phyloP scores from a whole-genome alignment of 1,284 basidiomycete species.

The Termitomyces sp. region DNA sequence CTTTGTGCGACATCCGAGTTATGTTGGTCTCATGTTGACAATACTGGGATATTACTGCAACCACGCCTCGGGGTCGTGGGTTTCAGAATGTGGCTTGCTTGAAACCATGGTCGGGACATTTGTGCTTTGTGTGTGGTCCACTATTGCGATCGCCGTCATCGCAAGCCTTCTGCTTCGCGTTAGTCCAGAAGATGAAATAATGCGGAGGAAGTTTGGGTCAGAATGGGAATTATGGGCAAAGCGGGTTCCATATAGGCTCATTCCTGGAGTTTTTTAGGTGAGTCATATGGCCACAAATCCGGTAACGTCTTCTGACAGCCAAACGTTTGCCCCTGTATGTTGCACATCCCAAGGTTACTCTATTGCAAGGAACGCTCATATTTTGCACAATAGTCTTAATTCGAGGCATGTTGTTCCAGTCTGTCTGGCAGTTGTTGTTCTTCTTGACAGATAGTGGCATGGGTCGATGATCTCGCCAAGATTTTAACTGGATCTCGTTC shows the following conservation, averaged over 20 bases:
- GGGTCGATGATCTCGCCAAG: background rate
- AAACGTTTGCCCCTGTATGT: background rate
- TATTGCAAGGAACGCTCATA: background rate
- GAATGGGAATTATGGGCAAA: conserved; percentile 38
- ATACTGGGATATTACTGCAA: conserved; percentile 24
- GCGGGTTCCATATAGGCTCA: conserved; percentile 32
- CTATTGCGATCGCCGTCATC: conserved; percentile 23
- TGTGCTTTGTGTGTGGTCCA: conserved; percentile 22
- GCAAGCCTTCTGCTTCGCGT: conserved; percentile 27
- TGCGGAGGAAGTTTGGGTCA: conserved; percentile 32
- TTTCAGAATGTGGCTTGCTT: conserved; percentile 29
- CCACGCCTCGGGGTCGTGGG: conserved; percentile 31
- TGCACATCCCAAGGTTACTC: background rate
- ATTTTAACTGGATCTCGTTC: background rate
- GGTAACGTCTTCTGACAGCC: background rate
- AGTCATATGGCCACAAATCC: background rate
- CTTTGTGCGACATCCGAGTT: conserved; percentile 36
- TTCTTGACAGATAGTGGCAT: background rate
- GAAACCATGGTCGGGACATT: conserved; percentile 20
- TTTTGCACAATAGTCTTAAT: background rate
- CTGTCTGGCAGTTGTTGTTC: background rate
- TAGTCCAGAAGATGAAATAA: conserved; percentile 34
- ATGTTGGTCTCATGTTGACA: conserved; percentile 30
- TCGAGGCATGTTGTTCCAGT: background rate
- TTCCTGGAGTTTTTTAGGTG: conserved; percentile 36